Base-by-base conservation (phyloP, 1,284 basidiomycete species). In the Tilletia indica region DNA sequence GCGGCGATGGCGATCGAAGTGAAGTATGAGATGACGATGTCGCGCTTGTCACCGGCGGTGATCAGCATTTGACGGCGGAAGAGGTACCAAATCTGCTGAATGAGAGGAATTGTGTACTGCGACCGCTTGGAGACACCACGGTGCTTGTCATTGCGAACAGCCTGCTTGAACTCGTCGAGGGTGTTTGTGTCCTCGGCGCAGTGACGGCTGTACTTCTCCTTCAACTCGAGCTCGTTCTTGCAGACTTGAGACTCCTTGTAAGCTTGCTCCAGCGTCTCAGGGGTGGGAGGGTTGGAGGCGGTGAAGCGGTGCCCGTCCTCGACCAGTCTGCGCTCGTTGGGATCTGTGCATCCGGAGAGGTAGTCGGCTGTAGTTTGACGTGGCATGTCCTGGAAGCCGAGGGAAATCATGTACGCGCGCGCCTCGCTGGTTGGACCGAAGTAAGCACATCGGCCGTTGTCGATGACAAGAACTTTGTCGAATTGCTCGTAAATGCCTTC, bases 141-240 rank as follows among this genome's bases (percentile, higher is more conserved):
- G 85, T 92, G 91, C 87, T 95, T 95, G 83, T 93, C 90, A 3
- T 90, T 89, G 31, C 86, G 84, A 31, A 93, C 92, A 2, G 93
- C 92, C 21, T 87, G 86, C 67, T 89, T 89, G 88, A 96, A 95
- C 34, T 79, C 79, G 39, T 78, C 90, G 73, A 91, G 89, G n/a
- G 78, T 74, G 0, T 86, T 85, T 76, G 90, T 89, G 75, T 91
- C 89, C 0, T 87, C 87, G 68, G 88, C 88, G 87, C 91, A 90
- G n/a, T 86, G 80, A 19, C 85, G 72, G 80, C 90, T 91, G 86
- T 91, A 94, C 70, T 89, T 88, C 19, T 86, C 85, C 36, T 71
- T 70, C 16, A 88, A 87, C 69, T 86, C 85, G 3, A 86, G 80
- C 80, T 91, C 88, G 19, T 86, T 84, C 3, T 82, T 79, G 76